Conservation (phyloP, 177 flowering plant genomes). For the Telopea speciosissima region DNA sequence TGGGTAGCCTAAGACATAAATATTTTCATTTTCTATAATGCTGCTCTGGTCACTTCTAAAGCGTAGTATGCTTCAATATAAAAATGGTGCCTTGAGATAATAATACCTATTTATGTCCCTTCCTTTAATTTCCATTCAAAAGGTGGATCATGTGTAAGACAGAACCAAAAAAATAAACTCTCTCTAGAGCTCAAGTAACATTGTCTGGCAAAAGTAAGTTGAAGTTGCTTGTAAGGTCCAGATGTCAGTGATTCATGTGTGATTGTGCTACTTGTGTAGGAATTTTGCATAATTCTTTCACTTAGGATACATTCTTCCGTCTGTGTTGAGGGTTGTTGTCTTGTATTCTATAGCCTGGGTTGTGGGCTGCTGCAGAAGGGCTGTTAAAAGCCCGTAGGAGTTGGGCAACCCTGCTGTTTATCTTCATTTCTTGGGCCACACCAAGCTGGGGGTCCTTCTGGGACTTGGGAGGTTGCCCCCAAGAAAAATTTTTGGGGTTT, state of each 20-base stretch:
- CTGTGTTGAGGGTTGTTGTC: no score
- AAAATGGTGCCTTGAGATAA: not conserved
- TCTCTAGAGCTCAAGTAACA: not conserved
- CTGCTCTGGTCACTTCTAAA: not conserved
- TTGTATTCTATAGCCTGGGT: no score
- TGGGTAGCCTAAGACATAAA: not conserved
- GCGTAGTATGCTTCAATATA: not conserved
- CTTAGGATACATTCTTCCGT: not conserved
- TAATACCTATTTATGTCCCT: not conserved
- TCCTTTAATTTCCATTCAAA: not conserved
- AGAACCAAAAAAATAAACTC: no score
- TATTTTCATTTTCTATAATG: not conserved
- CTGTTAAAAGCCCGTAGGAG: no score
- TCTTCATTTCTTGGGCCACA: no score
- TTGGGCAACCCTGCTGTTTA: no score
- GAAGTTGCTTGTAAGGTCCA: not conserved
- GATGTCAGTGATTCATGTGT: not conserved
- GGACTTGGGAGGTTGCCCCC: no score
- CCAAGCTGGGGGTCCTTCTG: no score
- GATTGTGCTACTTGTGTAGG: no score
- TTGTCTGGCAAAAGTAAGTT: not conserved
- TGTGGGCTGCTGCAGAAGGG: no score
- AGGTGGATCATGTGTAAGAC: not conserved
- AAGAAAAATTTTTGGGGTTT: no score
- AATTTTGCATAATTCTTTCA: not conserved